Evolutionary conservation across 805 yeast genomes (phyloP).

Genomic region (Ogataea parapolymorpha): DNA sequence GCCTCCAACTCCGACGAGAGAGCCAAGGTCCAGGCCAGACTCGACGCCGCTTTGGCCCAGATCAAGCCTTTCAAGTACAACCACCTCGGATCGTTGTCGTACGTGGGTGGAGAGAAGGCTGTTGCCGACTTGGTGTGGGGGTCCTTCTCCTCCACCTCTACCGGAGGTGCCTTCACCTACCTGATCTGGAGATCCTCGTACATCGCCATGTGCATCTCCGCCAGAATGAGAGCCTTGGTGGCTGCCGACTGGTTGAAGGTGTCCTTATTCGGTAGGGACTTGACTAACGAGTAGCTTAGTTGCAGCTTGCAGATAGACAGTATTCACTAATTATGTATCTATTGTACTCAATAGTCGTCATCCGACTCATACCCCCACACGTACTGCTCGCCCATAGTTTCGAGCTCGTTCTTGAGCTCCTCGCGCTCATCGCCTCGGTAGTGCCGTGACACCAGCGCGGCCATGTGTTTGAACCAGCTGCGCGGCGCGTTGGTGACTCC

Average conservation of each 20-base stretch:
- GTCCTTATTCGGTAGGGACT: slow-evolving; percentile 51
- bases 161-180: slow-evolving; percentile 54
- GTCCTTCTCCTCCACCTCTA: slow-evolving; percentile 43
- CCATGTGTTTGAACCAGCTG: slow-evolving; percentile 22
- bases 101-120: slow-evolving; percentile 55
- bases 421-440: slow-evolving; percentile 48
- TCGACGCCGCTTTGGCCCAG: slow-evolving; percentile 31
- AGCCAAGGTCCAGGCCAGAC: slow-evolving; percentile 41
- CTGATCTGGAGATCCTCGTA: slow-evolving; percentile 55
- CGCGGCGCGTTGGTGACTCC: slow-evolving; percentile 26
- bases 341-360: slow-evolving; percentile 27
- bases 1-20: slow-evolving; percentile 38
- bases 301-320: slow-evolving; percentile 5
- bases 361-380: slow-evolving; percentile 49
- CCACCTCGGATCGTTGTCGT: slow-evolving; percentile 53
- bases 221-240: slow-evolving; percentile 49
- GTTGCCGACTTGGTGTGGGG: slow-evolving; percentile 59
- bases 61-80: slow-evolving; percentile 41
- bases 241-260: slow-evolving; percentile 52
- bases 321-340: slow-evolving; percentile 2
- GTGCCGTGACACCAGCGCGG: slow-evolving; percentile 23
- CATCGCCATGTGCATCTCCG: slow-evolving; percentile 53
- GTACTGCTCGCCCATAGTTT: slow-evolving; percentile 42
- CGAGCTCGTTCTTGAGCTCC: slow-evolving; percentile 49
- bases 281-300: slow-evolving; percentile 42